Conservation (phyloP, 2,329 filamentous ascomycete species). For the Xylariaceae sp. region DNA sequence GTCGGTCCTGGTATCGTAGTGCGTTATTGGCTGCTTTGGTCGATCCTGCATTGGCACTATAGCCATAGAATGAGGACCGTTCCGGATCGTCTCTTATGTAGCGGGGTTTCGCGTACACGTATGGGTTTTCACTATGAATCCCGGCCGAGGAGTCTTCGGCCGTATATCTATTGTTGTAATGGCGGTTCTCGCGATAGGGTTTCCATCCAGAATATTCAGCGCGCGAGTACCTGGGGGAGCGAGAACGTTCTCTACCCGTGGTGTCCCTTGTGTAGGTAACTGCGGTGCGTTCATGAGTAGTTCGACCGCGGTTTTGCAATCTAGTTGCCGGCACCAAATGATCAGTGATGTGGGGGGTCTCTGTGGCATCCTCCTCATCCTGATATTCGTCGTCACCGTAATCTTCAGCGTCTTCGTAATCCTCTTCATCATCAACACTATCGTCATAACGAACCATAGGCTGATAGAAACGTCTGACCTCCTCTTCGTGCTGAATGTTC, state of each 20-base stretch:
- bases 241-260: background rate
- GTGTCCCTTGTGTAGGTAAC: too few species aligned
- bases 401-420: background rate
- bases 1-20: conserved; percentile 22
- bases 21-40: background rate
- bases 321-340: too few species aligned
- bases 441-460: background rate
- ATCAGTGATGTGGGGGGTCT: too few species aligned
- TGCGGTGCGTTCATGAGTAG: too few species aligned
- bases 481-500: background rate
- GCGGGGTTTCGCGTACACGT: background rate
- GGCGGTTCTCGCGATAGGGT: background rate
- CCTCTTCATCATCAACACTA: background rate
- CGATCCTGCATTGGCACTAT: background rate
- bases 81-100: conserved; percentile 21
- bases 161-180: background rate
- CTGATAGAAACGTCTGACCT: too few species aligned
- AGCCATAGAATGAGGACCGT: conserved; percentile 17
- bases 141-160: background rate
- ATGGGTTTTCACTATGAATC: background rate
- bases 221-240: background rate
- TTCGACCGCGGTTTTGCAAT: too few species aligned
- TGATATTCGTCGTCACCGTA: too few species aligned
- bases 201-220: background rate
- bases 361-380: background rate